Percentiles rank a stretch among this genome's conserved stretches.
phyloP scores from a whole-genome alignment of 2,329 filamentous ascomycete genomes.

The Xylariaceae sp. region DNA sequence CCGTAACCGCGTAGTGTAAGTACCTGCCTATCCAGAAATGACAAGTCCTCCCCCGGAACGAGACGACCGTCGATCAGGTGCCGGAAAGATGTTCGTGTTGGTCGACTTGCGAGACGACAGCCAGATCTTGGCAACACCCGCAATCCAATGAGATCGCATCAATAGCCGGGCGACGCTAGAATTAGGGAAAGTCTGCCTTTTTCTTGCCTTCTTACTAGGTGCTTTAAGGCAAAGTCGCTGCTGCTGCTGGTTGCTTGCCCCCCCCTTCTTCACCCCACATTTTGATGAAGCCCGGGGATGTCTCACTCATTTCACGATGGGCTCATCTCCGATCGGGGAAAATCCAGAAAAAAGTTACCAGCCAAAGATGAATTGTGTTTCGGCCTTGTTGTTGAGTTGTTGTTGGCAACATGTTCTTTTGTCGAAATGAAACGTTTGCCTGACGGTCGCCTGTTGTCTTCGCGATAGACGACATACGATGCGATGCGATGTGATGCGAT shows the following conservation, averaged over 20 bases:
- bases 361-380: no score
- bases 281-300: not conserved
- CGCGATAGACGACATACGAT: no score
- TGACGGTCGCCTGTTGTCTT: no score
- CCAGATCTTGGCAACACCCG: not conserved
- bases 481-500: no score
- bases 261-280: not conserved
- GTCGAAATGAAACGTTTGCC: no score
- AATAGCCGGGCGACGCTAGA: not conserved
- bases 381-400: no score
- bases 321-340: constrained; percentile 9
- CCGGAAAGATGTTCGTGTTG: not conserved
- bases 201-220: not conserved
- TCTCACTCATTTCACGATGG: constrained; percentile 13
- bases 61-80: not conserved
- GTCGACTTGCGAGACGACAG: not conserved
- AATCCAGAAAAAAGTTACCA: not conserved
- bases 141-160: not conserved
- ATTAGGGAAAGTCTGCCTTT: not conserved
- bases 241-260: not conserved
- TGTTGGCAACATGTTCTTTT: no score
- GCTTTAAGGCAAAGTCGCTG: not conserved
- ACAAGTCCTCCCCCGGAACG: not conserved
- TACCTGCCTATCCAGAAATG: not conserved
- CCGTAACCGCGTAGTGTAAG: not conserved